Evolutionary conservation across 176 grass and related monocot species (phyloP).

Genomic region (Eremochloa ophiuroides): DNA sequence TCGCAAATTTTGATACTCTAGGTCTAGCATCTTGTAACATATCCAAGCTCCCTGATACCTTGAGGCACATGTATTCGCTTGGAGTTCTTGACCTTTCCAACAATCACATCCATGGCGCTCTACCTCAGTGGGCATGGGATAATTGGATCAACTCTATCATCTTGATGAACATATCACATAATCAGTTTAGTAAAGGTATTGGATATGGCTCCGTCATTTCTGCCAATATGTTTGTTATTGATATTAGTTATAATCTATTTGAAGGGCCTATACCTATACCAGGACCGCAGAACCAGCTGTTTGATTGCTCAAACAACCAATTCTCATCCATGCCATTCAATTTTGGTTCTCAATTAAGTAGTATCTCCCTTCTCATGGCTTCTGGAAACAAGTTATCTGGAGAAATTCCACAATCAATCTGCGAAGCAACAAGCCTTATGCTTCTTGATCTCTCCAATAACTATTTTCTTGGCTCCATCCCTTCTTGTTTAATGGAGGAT

Average conservation of each 20-base stretch:
- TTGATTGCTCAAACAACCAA: slow-evolving; percentile 36
- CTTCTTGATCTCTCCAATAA: slow-evolving; percentile 41
- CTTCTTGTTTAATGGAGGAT: slow-evolving; percentile 29
- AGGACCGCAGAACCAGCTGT: neutral
- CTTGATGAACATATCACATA: slow-evolving; percentile 55
- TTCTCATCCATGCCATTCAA: slow-evolving; percentile 31
- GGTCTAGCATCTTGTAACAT: slow-evolving; percentile 55
- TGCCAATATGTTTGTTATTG: neutral
- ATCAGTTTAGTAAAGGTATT: slow-evolving; percentile 31
- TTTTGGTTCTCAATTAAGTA: slow-evolving; percentile 19
- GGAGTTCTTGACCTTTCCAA: slow-evolving; percentile 53
- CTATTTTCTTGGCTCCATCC: slow-evolving; percentile 19
- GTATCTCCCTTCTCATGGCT: neutral
- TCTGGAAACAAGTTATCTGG: neutral
- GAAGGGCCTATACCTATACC: slow-evolving; percentile 33
- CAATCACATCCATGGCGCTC: slow-evolving; percentile 39
- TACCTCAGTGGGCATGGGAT: slow-evolving; percentile 53
- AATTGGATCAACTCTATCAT: neutral
- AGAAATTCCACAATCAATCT: slow-evolving; percentile 30
- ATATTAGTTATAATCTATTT: slow-evolving; percentile 23
- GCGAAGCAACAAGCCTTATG: neutral
- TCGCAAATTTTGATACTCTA: slow-evolving; percentile 23
- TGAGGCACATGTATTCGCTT: neutral
- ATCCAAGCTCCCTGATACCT: slow-evolving; percentile 32
- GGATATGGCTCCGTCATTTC: neutral